phyloP scores from a whole-genome alignment of 2,329 filamentous ascomycete genomes.

The Ascochyta fabae region DNA sequence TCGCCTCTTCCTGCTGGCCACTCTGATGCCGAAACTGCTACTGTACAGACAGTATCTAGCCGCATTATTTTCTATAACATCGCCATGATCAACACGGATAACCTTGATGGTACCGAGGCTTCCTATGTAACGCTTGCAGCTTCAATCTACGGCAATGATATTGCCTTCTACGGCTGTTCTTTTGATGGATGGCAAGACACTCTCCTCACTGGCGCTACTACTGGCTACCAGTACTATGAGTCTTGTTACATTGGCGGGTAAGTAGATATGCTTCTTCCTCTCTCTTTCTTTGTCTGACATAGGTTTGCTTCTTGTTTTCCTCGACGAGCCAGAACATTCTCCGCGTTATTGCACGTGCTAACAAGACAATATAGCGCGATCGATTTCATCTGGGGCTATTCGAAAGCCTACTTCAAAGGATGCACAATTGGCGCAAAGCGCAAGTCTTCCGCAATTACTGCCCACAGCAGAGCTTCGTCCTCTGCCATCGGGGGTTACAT shows the following conservation, averaged over 20 bases:
- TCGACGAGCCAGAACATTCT: too few relatives aligned
- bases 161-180: slow-evolving; percentile 63
- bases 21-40: slow-evolving; percentile 59
- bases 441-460: slow-evolving; percentile 41
- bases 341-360: too few relatives aligned
- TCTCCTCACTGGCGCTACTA: slow-evolving; percentile 35
- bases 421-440: slow-evolving; percentile 55
- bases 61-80: slow-evolving; percentile 67
- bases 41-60: slow-evolving; percentile 52
- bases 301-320: neutral
- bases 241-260: slow-evolving; percentile 60
- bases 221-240: slow-evolving; percentile 62
- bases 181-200: slow-evolving; percentile 65
- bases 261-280: neutral
- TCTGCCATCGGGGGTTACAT: slow-evolving; percentile 55
- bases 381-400: slow-evolving; percentile 64
- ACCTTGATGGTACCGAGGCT: slow-evolving; percentile 51
- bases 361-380: slow-evolving; percentile 49
- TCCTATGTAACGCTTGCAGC: slow-evolving; percentile 58
- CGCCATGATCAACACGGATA: slow-evolving; percentile 52
- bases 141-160: slow-evolving; percentile 56
- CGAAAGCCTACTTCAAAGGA: slow-evolving; percentile 58
- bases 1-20: slow-evolving; percentile 41
- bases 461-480: slow-evolving; percentile 28
- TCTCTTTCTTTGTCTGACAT: neutral